Evolutionary conservation across 495 filamentous ascomycete genomes (phyloP), one percentile per base, ranked within the genome.

Genomic region (Entonaema liquescens): DNA sequence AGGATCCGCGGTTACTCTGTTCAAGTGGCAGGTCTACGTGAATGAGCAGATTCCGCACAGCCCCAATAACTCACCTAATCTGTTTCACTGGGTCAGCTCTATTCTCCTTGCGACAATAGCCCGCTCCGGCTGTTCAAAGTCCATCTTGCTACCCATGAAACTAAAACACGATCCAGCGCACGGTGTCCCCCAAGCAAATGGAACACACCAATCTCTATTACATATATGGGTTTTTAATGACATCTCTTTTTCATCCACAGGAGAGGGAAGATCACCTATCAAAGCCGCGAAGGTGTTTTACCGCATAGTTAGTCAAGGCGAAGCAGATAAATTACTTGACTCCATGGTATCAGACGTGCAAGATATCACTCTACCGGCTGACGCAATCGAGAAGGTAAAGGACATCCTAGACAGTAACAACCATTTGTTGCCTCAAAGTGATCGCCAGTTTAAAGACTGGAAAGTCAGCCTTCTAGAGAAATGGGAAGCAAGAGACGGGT

Each of bases 211-310:
- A 66, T 21, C 67, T 44, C 21, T 81, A 25, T 71, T 84, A 31
- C 79, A 87, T 52, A 65, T 87, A 11, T 94, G 92, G 92, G 83
- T 92, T 11, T 90, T 94, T 68, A 93, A 90, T 62, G 84, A 90
- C 68, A 84, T 93, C 25, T 79, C 82, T 7, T 94, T 91, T 69
- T 87, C 84, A 17, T 84, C 86, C 0, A 81, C 78, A 31, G 68
- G 78, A 26, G 80, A 81, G 54, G 79, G 82, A n/a, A 61, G 33
- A 3, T 70, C 73, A 17, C 73, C 75, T 17, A 17, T 75, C n/a
- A 23, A 52, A 15, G 91, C 89, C 3, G 85, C 92, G 77, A 93
- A 92, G 65, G 81, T 92, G 2, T 83, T 92, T 29, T 92, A 88
- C 68, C 86, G 86, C 36, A 67, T 74, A 21, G 75, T 87, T 2